Base-by-base conservation (phyloP, 768 basidiomycete species). In the Cubamyces lactineus region DNA sequence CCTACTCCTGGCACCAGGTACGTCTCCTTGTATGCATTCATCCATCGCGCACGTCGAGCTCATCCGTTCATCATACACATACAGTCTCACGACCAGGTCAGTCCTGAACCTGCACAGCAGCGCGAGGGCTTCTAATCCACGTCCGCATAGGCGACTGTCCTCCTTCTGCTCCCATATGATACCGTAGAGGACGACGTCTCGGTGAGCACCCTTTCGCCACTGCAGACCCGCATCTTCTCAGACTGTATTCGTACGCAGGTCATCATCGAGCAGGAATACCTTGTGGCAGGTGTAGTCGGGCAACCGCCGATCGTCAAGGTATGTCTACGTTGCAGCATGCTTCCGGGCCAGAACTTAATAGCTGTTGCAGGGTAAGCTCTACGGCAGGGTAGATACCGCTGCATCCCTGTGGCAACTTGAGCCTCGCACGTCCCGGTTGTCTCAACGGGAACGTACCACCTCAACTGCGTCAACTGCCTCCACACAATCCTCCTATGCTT, bases 1-100 rank as follows among this genome's bases (percentile, higher is more conserved):
- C 81, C 19, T 93, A 93, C 69, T 91, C 91, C 65, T 93, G 91
- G 91, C 92, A 93, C 74, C 91, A 93, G 84, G 91, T 91, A 69
- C 64, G 82, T 73, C 53, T 17, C 30, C 55, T 7, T 8, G 46
- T 60, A 17, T 53, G 34, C 46, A 51, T 16, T 52, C 7, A 17
- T 30, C 30, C 7, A 26, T 57, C 39, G 43, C 9, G 5, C 39
- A 30, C 24, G 65, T 34, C 45, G 16, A 34, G 57, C 57, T 58
- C 57, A 58, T 30, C 45, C 66, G 41, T 28, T 24, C 42, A 8
- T 23, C 45, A 30, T 30, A 30, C 21, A 48, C 63, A 56, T 58
- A 15, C 51, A 93, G 91, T 92, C 91, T 64, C 91, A 93, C 82
- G 91, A 93, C 81, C 91, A 93, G 85, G 91, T 87, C 78, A 64